Percentiles rank a stretch among this genome's conserved stretches.
Evolutionary conservation across 2,329 filamentous ascomycete genomes (phyloP).

Genomic region (Verticillium isaacii): DNA sequence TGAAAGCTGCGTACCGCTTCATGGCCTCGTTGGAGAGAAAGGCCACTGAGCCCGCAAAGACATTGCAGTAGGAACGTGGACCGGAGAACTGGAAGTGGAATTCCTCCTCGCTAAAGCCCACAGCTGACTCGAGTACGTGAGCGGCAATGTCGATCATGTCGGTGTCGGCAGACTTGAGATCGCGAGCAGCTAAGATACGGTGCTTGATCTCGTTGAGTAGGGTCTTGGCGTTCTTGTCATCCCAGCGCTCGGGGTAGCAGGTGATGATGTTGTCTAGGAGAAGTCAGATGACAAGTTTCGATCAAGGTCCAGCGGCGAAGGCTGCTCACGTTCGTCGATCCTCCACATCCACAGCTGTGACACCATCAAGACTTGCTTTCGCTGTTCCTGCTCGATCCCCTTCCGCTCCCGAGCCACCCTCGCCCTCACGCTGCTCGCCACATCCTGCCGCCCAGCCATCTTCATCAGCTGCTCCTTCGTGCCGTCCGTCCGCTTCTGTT

Average conservation of each 20-base stretch:
- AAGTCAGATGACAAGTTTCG: no score
- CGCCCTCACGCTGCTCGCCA: slow-evolving; percentile 12
- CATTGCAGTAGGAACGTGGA: slow-evolving; percentile 11
- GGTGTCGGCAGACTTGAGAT: slow-evolving; percentile 4
- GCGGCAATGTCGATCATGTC: slow-evolving; percentile 11
- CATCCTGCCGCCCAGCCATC: slow-evolving; percentile 12
- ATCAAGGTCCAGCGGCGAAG: no score
- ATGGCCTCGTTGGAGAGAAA: slow-evolving; percentile 14
- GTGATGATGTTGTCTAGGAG: slow-evolving; percentile 11
- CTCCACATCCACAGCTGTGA: slow-evolving; percentile 17
- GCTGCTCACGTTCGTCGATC: slow-evolving; percentile 11
- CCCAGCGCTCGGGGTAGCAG: slow-evolving; percentile 13
- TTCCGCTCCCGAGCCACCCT: slow-evolving; percentile 5
- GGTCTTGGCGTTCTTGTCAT: slow-evolving; percentile 15
- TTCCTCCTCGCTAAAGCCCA: slow-evolving; percentile 12
- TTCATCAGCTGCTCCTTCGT: slow-evolving; percentile 13
- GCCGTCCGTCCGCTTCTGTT: slow-evolving; percentile 15
- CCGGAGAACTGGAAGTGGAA: slow-evolving; percentile 15
- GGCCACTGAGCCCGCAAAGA: slow-evolving; percentile 10
- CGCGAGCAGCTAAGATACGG: slow-evolving; percentile 7
- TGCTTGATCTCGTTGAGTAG: slow-evolving; percentile 13
- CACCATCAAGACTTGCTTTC: slow-evolving; percentile 22
- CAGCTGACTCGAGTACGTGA: slow-evolving; percentile 7
- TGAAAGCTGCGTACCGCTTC: slow-evolving; percentile 13
- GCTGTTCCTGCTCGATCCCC: slow-evolving; percentile 17